Evolutionary conservation across 495 filamentous ascomycete species (phyloP).

Genomic region (Talaromyces thailandensis): DNA sequence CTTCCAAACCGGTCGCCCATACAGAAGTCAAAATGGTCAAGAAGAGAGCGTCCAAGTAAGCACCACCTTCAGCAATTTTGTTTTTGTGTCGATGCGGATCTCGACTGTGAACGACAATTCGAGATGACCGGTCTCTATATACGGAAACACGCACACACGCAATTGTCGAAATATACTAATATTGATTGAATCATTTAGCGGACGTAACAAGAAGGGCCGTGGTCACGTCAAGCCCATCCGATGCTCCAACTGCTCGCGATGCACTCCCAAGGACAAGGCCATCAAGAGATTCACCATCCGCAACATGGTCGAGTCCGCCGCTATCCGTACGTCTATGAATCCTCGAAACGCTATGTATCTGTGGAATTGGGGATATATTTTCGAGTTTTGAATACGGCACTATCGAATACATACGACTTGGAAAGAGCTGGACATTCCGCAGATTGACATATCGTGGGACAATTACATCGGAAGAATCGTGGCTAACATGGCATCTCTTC

Average conservation of each 20-base stretch:
- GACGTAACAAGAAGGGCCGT: slow-evolving; percentile 99
- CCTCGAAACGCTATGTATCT: neutral
- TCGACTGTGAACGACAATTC: slow-evolving; percentile 3
- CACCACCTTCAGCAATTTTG: slow-evolving; percentile 3
- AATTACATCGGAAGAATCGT: neutral
- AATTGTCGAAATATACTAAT: neutral
- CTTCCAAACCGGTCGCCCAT: slow-evolving; percentile 27
- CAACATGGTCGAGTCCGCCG: slow-evolving; percentile 99
- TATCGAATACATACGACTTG: neutral
- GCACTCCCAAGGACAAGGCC: slow-evolving; percentile 99
- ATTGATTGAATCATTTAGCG: slow-evolving; percentile 42
- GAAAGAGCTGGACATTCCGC: neutral
- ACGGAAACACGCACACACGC: neutral
- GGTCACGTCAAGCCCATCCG: slow-evolving; percentile 99
- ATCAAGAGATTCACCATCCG: slow-evolving; percentile 99
- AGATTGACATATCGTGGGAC: neutral
- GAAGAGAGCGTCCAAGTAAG: slow-evolving; percentile 98
- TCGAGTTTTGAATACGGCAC: neutral
- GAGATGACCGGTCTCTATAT: neutral
- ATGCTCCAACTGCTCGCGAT: slow-evolving; percentile 99
- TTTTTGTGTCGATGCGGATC: neutral
- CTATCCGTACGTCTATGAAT: slow-evolving; percentile 77
- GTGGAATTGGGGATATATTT: neutral
- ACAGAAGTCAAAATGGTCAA: slow-evolving; percentile 91
- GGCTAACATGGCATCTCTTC: slow-evolving; percentile 9